Evolutionary conservation across 257 asterid species (phyloP).

Genomic region (Capsicum rhomboideum): DNA sequence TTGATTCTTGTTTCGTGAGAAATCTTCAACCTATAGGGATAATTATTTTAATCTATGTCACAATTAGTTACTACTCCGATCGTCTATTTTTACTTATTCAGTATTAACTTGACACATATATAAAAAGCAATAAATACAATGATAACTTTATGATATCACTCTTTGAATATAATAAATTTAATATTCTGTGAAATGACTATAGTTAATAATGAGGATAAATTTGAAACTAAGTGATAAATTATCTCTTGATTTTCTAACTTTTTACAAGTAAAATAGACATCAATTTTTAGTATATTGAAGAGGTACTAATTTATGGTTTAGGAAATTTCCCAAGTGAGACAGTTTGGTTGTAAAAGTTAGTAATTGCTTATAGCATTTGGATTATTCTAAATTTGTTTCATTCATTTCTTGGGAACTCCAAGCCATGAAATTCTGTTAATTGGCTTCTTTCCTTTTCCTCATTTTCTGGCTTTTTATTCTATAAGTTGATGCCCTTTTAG

Average conservation of each 20-base stretch:
- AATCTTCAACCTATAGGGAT: background rate
- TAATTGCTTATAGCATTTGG: background rate
- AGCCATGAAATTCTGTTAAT: background rate
- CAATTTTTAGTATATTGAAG: too few relatives aligned
- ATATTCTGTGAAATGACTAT: too few relatives aligned
- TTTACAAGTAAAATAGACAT: too few relatives aligned
- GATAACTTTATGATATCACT: too few relatives aligned
- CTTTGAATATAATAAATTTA: too few relatives aligned
- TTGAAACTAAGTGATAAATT: too few relatives aligned
- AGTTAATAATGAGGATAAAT: too few relatives aligned
- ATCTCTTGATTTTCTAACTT: too few relatives aligned
- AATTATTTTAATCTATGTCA: background rate
- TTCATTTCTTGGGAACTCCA: background rate
- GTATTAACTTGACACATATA: too few relatives aligned
- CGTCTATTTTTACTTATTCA: too few relatives aligned
- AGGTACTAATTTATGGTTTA: background rate
- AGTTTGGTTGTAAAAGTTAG: background rate
- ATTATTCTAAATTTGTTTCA: background rate
- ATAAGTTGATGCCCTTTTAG: background rate
- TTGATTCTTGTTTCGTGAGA: background rate
- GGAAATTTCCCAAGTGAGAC: constrained; percentile 4
- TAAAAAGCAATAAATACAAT: too few relatives aligned
- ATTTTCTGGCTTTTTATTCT: constrained; percentile 1
- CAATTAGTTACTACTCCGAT: background rate
- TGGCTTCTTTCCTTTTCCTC: background rate